phyloP scores from a whole-genome alignment of 2,329 filamentous ascomycete genomes.

The Fusarium siculi region DNA sequence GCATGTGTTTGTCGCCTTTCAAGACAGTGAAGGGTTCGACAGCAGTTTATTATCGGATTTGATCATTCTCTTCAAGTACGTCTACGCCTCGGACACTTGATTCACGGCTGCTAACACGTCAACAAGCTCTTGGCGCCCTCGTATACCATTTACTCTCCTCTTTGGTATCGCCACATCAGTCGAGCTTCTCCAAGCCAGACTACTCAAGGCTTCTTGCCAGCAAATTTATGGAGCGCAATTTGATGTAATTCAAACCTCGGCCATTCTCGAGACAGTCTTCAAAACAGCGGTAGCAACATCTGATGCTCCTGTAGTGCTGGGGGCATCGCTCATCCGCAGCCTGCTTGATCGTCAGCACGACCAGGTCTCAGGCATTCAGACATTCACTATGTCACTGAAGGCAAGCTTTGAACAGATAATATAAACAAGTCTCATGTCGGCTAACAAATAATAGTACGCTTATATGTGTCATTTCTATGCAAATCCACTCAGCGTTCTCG shows the following conservation, averaged over 20 bases:
- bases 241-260: conserved; percentile 77
- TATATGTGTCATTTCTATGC: conserved; percentile 90
- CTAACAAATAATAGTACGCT: conserved; percentile 67
- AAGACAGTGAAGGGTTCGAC: conserved; percentile 87
- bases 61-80: conserved; percentile 74
- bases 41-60: conserved; percentile 76
- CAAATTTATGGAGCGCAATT: conserved; percentile 78
- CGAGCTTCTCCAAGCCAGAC: conserved; percentile 79
- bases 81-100: conserved; percentile 4
- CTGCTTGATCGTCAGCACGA: conserved; percentile 79
- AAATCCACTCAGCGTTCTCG: conserved; percentile 76
- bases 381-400: conserved; percentile 76
- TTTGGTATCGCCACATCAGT: conserved; percentile 86
- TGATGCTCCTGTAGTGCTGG: conserved; percentile 69
- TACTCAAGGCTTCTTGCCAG: conserved; percentile 75
- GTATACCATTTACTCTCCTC: conserved; percentile 79
- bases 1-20: conserved; percentile 77
- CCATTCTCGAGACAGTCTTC: conserved; percentile 79
- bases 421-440: background rate
- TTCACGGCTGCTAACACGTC: conserved; percentile 44
- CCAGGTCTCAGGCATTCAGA: conserved; percentile 79
- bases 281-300: conserved; percentile 69
- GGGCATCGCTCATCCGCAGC: conserved; percentile 69
- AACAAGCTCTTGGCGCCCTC: conserved; percentile 72
- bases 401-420: conserved; percentile 50